A percentile compares a stretch with the other conserved stretches of the same genome.
Conservation (phyloP, 2,329 filamentous ascomycete genomes). For the Colletotrichum horii region DNA sequence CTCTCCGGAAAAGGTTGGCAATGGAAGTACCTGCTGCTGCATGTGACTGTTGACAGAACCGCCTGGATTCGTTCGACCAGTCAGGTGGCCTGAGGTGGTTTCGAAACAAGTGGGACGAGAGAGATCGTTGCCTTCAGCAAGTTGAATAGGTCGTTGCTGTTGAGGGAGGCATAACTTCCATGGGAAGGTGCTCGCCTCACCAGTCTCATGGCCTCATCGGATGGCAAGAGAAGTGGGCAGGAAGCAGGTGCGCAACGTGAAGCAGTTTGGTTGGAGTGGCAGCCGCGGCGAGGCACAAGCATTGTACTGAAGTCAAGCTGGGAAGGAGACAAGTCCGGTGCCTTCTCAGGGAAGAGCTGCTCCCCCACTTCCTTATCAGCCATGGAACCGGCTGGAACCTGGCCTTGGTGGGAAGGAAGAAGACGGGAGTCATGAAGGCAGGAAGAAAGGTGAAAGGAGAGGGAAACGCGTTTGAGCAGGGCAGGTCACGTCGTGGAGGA, state of each 20-base stretch:
- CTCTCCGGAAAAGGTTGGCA: neutral
- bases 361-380: neutral
- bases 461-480: neutral
- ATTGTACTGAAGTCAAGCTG: neutral
- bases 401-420: neutral
- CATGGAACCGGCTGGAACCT: neutral
- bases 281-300: neutral
- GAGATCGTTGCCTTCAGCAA: neutral
- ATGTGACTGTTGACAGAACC: neutral
- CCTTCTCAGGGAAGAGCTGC: neutral
- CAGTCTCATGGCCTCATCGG: neutral
- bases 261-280: neutral
- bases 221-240: neutral
- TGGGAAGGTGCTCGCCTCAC: neutral
- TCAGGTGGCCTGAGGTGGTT: neutral
- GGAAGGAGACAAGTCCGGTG: neutral
- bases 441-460: neutral
- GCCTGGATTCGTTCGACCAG: neutral
- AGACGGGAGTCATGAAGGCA: neutral
- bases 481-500: neutral
- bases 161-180: neutral
- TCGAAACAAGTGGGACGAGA: neutral
- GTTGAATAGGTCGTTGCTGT: neutral
- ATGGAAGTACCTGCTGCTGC: neutral
- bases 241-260: neutral